phyloP scores from a whole-genome alignment of 148 eudicot species.

The Camellia sinensis region DNA sequence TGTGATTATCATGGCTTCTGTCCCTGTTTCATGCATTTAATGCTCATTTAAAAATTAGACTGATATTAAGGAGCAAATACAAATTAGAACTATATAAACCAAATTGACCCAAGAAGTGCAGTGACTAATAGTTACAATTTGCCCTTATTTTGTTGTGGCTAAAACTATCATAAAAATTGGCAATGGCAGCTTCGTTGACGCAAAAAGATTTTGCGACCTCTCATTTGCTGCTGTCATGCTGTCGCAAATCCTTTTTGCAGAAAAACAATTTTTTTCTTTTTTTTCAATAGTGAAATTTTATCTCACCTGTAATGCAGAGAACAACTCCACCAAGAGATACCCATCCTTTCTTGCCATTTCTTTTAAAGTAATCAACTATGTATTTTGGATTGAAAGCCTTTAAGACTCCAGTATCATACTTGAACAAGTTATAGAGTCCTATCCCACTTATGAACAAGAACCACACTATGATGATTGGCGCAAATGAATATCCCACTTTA shows the following conservation, averaged over 20 bases:
- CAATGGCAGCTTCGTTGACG: too few relatives aligned
- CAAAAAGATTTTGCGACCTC: too few relatives aligned
- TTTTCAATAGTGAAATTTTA: background rate
- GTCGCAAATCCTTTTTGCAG: too few relatives aligned
- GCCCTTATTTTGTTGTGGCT: too few relatives aligned
- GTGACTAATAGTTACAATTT: too few relatives aligned
- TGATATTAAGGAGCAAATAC: too few relatives aligned
- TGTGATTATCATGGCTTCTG: slow-evolving; percentile 93
- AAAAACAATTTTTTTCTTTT: background rate
- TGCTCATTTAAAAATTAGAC: too few relatives aligned
- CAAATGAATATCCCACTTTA: slow-evolving; percentile 63
- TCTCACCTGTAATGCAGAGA: slow-evolving; percentile 59
- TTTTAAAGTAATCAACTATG: slow-evolving; percentile 48
- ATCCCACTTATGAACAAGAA: slow-evolving; percentile 44
- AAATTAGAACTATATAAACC: too few relatives aligned
- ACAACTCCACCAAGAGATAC: slow-evolving; percentile 75
- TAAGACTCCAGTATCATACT: slow-evolving; percentile 46
- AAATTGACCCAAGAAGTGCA: too few relatives aligned
- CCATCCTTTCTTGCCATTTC: slow-evolving; percentile 68
- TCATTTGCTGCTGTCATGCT: too few relatives aligned
- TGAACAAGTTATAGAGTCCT: slow-evolving; percentile 59
- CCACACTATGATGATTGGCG: slow-evolving; percentile 58
- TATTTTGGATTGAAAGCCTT: slow-evolving; percentile 59
- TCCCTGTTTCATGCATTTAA: slow-evolving; percentile 32
- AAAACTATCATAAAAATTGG: too few relatives aligned